Conservation (phyloP, 176 grass and related monocot genomes). For the Carex cristatella region DNA sequence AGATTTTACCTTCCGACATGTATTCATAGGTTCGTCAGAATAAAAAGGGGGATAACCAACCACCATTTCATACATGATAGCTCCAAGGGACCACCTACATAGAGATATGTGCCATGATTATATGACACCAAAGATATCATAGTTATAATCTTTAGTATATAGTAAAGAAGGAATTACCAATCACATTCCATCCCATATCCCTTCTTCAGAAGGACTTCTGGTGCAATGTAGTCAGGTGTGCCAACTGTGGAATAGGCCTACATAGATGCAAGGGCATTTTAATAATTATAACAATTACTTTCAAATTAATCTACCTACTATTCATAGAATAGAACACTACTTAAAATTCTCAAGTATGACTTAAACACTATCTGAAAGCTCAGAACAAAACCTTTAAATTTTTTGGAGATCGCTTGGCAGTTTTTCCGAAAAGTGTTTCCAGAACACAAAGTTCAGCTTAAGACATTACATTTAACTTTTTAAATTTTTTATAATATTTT, state of each 20-base stretch:
- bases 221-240: slow-evolving; percentile 97
- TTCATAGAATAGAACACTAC: not conserved
- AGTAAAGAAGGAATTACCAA: slow-evolving; percentile 49
- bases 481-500: not conserved
- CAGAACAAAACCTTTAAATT: not conserved
- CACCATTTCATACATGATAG: slow-evolving; percentile 99
- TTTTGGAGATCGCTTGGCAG: not conserved
- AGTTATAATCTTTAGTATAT: not conserved
- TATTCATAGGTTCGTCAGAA: slow-evolving; percentile 95
- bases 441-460: not conserved
- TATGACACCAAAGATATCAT: slow-evolving; percentile 21
- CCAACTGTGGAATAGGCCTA: slow-evolving; percentile 98
- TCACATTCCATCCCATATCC: slow-evolving; percentile 98
- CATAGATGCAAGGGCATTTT: not conserved
- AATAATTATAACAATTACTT: not conserved
- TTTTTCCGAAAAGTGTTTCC: not conserved
- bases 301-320: not conserved
- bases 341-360: not conserved
- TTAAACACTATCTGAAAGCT: not conserved
- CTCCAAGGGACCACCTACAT: slow-evolving; percentile 95
- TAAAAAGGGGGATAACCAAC: slow-evolving; percentile 99
- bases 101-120: slow-evolving; percentile 2
- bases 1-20: slow-evolving; percentile 81
- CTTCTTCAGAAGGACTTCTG: slow-evolving; percentile 96
- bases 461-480: not conserved